A percentile compares a stretch with the other conserved stretches of the same genome.
These are phyloP conservation scores for Starmerella geochares DNA, from an alignment of 805 yeast genomes.

Conservation along the genomic window DNA sequence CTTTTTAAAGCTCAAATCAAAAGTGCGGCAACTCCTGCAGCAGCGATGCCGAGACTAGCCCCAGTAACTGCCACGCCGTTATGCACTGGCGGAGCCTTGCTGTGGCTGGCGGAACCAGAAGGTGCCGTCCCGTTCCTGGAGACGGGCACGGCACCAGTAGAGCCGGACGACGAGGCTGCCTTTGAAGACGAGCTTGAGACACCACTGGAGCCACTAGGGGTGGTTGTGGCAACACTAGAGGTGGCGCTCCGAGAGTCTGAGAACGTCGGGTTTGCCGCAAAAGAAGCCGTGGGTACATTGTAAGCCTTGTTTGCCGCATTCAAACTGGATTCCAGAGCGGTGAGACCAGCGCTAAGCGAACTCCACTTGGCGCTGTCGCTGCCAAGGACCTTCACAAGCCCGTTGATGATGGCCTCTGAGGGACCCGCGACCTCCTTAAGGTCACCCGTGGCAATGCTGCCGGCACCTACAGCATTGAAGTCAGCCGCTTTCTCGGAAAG, in stretches of 20 bases:
- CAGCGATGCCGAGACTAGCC: neutral
- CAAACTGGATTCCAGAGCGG: conserved; percentile 2
- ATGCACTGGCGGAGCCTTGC: neutral
- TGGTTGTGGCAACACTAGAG: neutral
- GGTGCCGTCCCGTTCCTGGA: neutral
- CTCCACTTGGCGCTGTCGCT: conserved; percentile 2
- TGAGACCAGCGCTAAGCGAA: neutral
- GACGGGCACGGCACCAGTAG: neutral
- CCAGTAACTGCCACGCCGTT: neutral
- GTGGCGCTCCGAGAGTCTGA: neutral
- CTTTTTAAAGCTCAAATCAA: too few species aligned
- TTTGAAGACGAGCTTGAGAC: neutral
- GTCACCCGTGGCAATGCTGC: neutral
- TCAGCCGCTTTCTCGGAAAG: conserved; percentile 25
- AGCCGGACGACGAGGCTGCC: neutral
- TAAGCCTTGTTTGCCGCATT: conserved; percentile 59
- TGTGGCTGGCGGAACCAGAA: neutral
- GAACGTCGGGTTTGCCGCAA: neutral
- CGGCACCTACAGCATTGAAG: neutral
- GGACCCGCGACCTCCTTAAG: conserved; percentile 18
- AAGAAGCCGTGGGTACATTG: conserved; percentile 39
- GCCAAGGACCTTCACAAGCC: conserved; percentile 13
- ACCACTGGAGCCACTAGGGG: neutral
- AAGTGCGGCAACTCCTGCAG: neutral
- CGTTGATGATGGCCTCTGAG: conserved; percentile 20